Conservation (phyloP, 805 yeast genomes). For the Wickerhamiella sergipiensis region DNA sequence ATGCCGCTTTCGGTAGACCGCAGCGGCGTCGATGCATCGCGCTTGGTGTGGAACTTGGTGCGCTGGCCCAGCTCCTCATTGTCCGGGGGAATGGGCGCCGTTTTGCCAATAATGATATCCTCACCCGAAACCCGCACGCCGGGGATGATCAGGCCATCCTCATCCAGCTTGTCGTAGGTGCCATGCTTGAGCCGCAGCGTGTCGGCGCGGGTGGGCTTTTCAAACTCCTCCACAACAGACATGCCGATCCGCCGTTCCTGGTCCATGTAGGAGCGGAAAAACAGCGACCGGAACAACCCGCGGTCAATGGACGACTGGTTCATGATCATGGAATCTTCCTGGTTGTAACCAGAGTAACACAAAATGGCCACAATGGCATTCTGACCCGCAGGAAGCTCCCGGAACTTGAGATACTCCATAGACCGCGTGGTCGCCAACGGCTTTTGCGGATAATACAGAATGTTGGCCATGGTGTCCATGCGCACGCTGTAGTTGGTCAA, state of each 20-base stretch:
- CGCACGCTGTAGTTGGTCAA: conserved; percentile 89
- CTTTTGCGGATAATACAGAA: conserved; percentile 92
- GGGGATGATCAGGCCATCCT: conserved; percentile 95
- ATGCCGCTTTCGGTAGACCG: conserved; percentile 96
- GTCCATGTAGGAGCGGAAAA: conserved; percentile 96
- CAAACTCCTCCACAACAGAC: conserved; percentile 95
- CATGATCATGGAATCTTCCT: conserved; percentile 99
- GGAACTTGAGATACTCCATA: conserved; percentile 92
- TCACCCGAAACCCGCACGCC: conserved; percentile 99
- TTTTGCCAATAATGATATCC: conserved; percentile 95
- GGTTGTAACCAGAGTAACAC: conserved; percentile 97
- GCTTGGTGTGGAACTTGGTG: conserved; percentile 93
- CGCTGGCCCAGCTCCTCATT: conserved; percentile 98
- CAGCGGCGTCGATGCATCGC: conserved; percentile 96
- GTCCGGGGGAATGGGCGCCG: conserved; percentile 98
- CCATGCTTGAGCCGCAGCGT: conserved; percentile 95
- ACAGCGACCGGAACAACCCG: conserved; percentile 88
- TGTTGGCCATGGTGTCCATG: conserved; percentile 99
- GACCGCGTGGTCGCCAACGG: conserved; percentile 96
- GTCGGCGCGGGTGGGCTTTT: conserved; percentile 88
- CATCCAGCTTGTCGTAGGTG: conserved; percentile 94
- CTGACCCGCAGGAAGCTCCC: conserved; percentile 98
- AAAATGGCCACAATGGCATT: conserved; percentile 97
- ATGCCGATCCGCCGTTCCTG: conserved; percentile 97
- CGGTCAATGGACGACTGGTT: conserved; percentile 95